These are phyloP conservation scores for Neonothopanus nambi DNA, from an alignment of 1,284 basidiomycete genomes.

Conservation along the genomic window DNA sequence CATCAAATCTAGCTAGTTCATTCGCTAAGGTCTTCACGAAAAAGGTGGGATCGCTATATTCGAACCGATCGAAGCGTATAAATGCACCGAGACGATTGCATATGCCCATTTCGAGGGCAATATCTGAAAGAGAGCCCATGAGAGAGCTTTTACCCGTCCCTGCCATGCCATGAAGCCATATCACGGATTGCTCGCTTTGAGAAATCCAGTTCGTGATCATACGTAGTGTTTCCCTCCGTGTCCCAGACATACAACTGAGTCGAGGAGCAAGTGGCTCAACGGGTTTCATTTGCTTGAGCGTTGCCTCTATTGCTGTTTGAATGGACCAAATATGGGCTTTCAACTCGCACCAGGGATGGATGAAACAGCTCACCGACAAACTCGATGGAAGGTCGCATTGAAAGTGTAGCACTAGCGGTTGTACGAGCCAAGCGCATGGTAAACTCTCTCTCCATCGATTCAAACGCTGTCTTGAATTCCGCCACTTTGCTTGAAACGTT, in stretches of 20 bases:
- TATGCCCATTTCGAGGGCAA: background rate
- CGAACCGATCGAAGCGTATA: slow-evolving; percentile 11
- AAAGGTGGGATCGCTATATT: background rate
- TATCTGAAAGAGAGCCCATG: slow-evolving; percentile 4
- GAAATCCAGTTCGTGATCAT: slow-evolving; percentile 8
- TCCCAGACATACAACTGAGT: background rate
- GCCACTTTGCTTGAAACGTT: no score
- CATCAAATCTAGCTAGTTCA: slow-evolving; percentile 5
- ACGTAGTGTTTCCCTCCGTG: background rate
- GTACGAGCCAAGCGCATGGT: no score
- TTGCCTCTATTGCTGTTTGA: no score
- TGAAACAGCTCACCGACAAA: no score
- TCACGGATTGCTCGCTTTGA: background rate
- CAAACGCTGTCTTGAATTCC: no score
- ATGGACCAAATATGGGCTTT: no score
- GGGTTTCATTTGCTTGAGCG: no score
- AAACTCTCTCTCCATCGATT: no score
- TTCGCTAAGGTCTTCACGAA: slow-evolving; percentile 6
- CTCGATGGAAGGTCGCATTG: no score
- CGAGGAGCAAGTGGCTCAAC: no score
- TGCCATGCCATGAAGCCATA: slow-evolving; percentile 9
- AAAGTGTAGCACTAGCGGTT: no score
- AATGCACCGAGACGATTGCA: slow-evolving; percentile 9
- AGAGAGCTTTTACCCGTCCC: slow-evolving; percentile 12
- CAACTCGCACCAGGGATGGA: no score